These are phyloP conservation scores for Lentinus polychrous DNA, from an alignment of 1,284 basidiomycete species.

Conservation along the genomic window DNA sequence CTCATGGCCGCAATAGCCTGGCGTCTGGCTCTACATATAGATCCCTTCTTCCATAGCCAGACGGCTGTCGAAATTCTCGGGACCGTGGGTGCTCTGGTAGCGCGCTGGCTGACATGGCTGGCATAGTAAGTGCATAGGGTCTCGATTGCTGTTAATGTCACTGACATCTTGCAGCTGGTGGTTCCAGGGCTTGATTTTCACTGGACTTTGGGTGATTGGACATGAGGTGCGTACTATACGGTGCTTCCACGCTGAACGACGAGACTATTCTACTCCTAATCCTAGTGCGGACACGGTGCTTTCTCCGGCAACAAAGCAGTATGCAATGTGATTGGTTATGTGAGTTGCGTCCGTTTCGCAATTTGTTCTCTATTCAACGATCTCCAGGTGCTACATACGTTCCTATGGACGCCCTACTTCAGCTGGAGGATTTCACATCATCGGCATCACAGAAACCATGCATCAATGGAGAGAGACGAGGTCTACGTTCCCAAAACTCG, in stretches of 20 bases:
- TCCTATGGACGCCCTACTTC: constrained; percentile 34
- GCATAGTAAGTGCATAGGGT: constrained; percentile 12
- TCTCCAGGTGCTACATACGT: constrained; percentile 16
- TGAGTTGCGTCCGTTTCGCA: neutral
- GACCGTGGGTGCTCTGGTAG: constrained; percentile 27
- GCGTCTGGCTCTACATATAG: constrained; percentile 5
- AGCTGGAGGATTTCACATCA: constrained; percentile 35
- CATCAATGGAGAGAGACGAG: constrained; percentile 48
- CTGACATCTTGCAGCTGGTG: constrained; percentile 34
- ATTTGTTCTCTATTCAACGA: neutral
- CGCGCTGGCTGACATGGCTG: constrained; percentile 34
- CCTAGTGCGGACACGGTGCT: constrained; percentile 10
- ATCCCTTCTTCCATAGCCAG: constrained; percentile 3
- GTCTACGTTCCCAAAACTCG: constrained; percentile 55
- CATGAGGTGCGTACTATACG: constrained; percentile 5
- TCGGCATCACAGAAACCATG: constrained; percentile 30
- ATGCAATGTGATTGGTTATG: constrained; percentile 9
- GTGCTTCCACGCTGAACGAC: no score
- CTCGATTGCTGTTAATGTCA: neutral
- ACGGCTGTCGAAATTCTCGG: constrained; percentile 13
- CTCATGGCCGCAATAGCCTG: constrained; percentile 5
- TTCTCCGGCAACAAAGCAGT: constrained; percentile 5
- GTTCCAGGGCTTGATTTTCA: constrained; percentile 26
- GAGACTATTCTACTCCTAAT: neutral
- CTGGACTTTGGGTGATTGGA: constrained; percentile 11